Conservation (phyloP, 2,329 filamentous ascomycete genomes). For the Paramyrothecium roridum region DNA sequence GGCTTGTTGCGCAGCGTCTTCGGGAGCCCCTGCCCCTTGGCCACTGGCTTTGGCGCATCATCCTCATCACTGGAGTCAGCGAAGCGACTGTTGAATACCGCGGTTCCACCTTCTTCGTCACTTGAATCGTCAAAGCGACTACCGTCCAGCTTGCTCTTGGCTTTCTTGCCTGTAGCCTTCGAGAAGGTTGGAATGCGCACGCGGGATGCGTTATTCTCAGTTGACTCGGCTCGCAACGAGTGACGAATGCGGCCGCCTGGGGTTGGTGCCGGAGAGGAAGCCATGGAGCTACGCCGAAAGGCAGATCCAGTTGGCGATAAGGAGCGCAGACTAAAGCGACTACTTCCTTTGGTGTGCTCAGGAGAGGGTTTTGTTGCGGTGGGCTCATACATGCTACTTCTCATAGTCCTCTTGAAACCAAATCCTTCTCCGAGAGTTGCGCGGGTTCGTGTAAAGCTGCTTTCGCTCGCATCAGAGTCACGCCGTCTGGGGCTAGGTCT, state of each 20-base stretch:
- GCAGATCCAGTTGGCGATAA: conserved; percentile 62
- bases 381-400: conserved; percentile 31
- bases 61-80: conserved; percentile 71
- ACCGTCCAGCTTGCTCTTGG: conserved; percentile 21
- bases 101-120: conserved; percentile 47
- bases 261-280: conserved; percentile 33
- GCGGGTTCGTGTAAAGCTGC: conserved; percentile 73
- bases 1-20: conserved; percentile 25
- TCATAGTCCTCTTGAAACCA: conserved; percentile 73
- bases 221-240: conserved; percentile 40
- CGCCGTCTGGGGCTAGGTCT: conserved; percentile 44
- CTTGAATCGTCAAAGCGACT: conserved; percentile 63
- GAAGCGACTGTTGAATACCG: conserved; percentile 56
- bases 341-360: conserved; percentile 32
- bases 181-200: conserved; percentile 42
- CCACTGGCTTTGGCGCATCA: conserved; percentile 10
- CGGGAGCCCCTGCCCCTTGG: conserved; percentile 28
- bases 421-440: conserved; percentile 44
- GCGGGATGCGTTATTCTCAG: conserved; percentile 28
- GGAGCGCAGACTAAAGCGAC: conserved; percentile 68
- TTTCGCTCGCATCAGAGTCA: conserved; percentile 68
- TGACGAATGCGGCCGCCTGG: conserved; percentile 37
- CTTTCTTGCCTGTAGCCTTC: conserved; percentile 34
- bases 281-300: conserved; percentile 37
- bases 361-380: conserved; percentile 15